Conservation (phyloP, 257 asterid species). For the Datura wrightii region DNA sequence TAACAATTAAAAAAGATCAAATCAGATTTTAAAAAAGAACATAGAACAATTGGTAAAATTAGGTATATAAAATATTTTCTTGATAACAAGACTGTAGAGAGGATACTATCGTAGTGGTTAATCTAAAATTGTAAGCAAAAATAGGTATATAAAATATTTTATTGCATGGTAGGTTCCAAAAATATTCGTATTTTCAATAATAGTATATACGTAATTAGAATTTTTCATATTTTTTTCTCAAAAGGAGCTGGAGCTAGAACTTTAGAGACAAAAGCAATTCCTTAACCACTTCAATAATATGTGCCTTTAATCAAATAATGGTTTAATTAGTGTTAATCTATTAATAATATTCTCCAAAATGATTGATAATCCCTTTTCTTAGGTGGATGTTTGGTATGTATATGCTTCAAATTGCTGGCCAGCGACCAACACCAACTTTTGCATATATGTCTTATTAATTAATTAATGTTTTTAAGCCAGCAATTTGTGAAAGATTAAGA, state of each 20-base stretch:
- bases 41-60: background rate
- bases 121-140: background rate
- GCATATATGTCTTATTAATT: conserved; percentile 24
- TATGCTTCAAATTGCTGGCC: conserved; percentile 43
- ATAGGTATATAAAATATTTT: background rate
- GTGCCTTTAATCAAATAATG: conserved; percentile 27
- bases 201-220: no score
- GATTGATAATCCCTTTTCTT: conserved; percentile 34
- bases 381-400: conserved; percentile 37
- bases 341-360: conserved; percentile 34
- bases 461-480: background rate
- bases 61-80: no score
- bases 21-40: background rate
- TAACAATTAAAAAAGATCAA: background rate
- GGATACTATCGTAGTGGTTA: background rate
- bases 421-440: conserved; percentile 39
- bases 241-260: conserved; percentile 17
- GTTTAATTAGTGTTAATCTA: background rate
- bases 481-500: background rate
- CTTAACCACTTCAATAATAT: conserved; percentile 53
- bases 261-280: conserved; percentile 20
- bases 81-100: background rate
- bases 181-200: background rate
- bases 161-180: background rate
- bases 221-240: no score